Conservation (phyloP, 129 eudicot genomes). For the Flaveria bidentis region DNA sequence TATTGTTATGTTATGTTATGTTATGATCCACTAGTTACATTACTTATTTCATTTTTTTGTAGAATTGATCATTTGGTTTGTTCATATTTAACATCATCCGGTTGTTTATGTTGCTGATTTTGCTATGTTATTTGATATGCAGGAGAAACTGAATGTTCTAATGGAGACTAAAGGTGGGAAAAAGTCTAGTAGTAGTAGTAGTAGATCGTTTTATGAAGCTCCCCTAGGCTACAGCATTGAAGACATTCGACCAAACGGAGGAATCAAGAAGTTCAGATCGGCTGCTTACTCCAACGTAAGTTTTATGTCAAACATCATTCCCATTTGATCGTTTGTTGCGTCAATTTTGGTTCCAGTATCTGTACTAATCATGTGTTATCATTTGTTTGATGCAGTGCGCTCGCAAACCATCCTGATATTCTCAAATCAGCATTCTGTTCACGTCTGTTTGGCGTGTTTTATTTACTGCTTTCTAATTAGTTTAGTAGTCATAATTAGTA, state of each 20-base stretch:
- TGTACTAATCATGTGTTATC: neutral
- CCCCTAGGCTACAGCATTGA: conserved; percentile 99
- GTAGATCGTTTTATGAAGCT: conserved; percentile 80
- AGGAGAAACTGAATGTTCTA: conserved; percentile 70
- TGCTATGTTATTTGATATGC: conserved; percentile 11
- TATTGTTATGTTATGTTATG: neutral
- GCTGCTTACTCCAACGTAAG: conserved; percentile 99
- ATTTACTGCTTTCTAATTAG: conserved; percentile 42
- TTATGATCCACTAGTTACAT: neutral
- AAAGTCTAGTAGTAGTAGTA: conserved; percentile 81
- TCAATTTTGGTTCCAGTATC: neutral
- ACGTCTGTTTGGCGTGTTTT: conserved; percentile 60
- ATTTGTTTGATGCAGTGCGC: conserved; percentile 79
- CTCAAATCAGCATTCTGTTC: conserved; percentile 13
- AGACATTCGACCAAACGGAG: conserved; percentile 99
- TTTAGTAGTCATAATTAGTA: conserved; percentile 29
- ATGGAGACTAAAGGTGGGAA: conserved; percentile 99
- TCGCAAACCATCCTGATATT: conserved; percentile 99
- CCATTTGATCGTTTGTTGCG: neutral
- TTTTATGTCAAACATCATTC: neutral
- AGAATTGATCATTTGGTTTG: neutral
- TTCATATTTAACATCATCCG: neutral
- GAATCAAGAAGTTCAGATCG: conserved; percentile 96
- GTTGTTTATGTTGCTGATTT: neutral
- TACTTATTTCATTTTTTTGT: neutral